Conservation (phyloP, 345 rosid species). For the Eucalyptus regnans region DNA sequence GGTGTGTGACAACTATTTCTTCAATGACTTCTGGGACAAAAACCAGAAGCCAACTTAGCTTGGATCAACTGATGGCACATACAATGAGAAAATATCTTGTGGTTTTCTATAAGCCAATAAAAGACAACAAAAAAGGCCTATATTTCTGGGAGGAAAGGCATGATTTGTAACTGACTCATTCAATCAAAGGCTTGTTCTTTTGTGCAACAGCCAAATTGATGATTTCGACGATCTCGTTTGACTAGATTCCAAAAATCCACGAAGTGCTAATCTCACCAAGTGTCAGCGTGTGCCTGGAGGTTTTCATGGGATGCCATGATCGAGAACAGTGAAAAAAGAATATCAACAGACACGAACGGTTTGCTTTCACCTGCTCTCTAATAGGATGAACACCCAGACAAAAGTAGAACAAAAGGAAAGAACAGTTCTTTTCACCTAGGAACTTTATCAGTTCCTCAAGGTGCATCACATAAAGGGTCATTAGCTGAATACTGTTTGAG, state of each 20-base stretch:
- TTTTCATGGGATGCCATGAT: not conserved
- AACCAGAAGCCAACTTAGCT: constrained; percentile 11
- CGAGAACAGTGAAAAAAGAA: not conserved
- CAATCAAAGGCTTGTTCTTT: not conserved
- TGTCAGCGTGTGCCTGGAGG: not conserved
- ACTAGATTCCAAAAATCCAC: not conserved
- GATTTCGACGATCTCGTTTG: not conserved
- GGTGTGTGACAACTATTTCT: not conserved
- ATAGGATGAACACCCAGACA: not conserved
- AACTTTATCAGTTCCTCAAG: not conserved
- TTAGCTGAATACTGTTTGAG: not conserved
- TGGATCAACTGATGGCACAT: constrained; percentile 9
- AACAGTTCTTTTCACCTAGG: not conserved
- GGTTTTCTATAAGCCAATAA: not conserved
- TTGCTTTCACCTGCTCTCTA: not conserved
- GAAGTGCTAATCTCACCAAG: not conserved
- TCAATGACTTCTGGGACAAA: constrained; percentile 16
- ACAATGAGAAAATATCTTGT: not conserved
- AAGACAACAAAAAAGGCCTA: not conserved
- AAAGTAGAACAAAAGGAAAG: not conserved
- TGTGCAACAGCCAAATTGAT: not conserved
- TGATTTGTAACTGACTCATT: not conserved
- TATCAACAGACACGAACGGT: not conserved
- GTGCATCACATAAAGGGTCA: not conserved
- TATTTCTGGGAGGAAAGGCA: not conserved